A percentile compares a stretch with the other conserved stretches of the same genome.
Evolutionary conservation across 164 flowering plant genomes (phyloP).

Genomic region (Magnolia changhungtana): DNA sequence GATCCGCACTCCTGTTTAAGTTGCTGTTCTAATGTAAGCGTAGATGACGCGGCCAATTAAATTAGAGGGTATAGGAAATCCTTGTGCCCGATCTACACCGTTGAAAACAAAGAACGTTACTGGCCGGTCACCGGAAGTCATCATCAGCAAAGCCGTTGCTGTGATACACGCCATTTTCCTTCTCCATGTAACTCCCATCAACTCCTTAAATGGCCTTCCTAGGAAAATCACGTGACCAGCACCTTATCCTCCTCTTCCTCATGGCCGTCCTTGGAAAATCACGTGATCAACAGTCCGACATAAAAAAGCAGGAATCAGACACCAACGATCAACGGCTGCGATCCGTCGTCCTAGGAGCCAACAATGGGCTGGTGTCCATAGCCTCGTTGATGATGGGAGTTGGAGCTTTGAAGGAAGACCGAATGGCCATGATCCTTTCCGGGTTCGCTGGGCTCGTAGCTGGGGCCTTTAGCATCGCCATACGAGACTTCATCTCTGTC

Average conservation of each 20-base stretch:
- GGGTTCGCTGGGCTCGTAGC: constrained; percentile 29
- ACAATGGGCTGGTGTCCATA: constrained; percentile 29
- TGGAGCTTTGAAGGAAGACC: constrained; percentile 24
- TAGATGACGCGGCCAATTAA: too few relatives aligned
- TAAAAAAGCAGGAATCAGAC: not conserved
- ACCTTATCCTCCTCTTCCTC: not conserved
- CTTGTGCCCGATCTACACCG: too few relatives aligned
- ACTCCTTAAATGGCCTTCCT: too few relatives aligned
- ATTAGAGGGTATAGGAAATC: too few relatives aligned
- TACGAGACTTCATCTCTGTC: constrained; percentile 28
- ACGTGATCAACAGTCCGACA: not conserved
- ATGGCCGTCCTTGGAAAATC: not conserved
- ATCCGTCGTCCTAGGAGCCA: constrained; percentile 31
- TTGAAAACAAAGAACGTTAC: too few relatives aligned
- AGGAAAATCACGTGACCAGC: too few relatives aligned
- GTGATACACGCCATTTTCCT: too few relatives aligned
- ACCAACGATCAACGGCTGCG: constrained; percentile 28
- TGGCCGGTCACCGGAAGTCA: too few relatives aligned
- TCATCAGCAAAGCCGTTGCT: too few relatives aligned
- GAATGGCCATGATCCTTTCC: constrained; percentile 22
- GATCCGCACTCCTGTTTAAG: too few relatives aligned
- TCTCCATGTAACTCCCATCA: too few relatives aligned
- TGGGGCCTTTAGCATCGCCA: constrained; percentile 35
- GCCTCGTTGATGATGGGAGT: constrained; percentile 33
- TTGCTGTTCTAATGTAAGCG: too few relatives aligned